Percentiles rank a stretch among this genome's conserved stretches.
phyloP scores from a whole-genome alignment of 129 eudicot species.

The Pulicaria dysenterica region DNA sequence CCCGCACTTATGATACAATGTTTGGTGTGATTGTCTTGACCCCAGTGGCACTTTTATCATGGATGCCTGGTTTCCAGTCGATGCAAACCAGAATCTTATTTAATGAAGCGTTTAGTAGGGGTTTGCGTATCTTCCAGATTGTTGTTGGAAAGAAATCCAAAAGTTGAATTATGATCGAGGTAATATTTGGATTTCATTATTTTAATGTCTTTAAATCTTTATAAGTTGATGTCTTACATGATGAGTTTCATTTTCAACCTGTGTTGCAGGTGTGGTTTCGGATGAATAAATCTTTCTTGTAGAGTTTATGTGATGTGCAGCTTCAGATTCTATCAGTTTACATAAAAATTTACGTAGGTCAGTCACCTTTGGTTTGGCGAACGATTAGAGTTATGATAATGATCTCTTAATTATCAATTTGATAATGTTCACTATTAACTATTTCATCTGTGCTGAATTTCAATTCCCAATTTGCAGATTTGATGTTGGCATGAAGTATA shows the following conservation, averaged over 20 bases:
- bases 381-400: background rate
- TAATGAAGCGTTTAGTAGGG: slow-evolving; percentile 93
- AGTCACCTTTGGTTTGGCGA: background rate
- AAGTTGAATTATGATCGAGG: slow-evolving; percentile 47
- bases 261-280: slow-evolving; percentile 4
- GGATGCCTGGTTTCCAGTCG: slow-evolving; percentile 93
- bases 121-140: slow-evolving; percentile 77
- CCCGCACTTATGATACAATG: slow-evolving; percentile 78
- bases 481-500: slow-evolving; percentile 18
- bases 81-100: slow-evolving; percentile 99
- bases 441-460: slow-evolving; percentile 20
- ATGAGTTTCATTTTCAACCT: background rate
- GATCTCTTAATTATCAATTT: background rate
- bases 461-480: slow-evolving; percentile 20
- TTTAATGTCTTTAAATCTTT: too few species aligned
- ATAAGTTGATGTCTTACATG: background rate
- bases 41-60: slow-evolving; percentile 78
- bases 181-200: slow-evolving; percentile 10
- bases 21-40: slow-evolving; percentile 87
- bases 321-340: slow-evolving; percentile 16
- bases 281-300: slow-evolving; percentile 26
- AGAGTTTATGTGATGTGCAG: slow-evolving; percentile 27
- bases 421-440: background rate
- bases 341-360: background rate
- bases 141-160: slow-evolving; percentile 69